Percentiles rank a stretch among this genome's conserved stretches.
These are phyloP conservation scores for Moniliella sp. DNA, from an alignment of 1,284 basidiomycete species.

Conservation along the genomic window DNA sequence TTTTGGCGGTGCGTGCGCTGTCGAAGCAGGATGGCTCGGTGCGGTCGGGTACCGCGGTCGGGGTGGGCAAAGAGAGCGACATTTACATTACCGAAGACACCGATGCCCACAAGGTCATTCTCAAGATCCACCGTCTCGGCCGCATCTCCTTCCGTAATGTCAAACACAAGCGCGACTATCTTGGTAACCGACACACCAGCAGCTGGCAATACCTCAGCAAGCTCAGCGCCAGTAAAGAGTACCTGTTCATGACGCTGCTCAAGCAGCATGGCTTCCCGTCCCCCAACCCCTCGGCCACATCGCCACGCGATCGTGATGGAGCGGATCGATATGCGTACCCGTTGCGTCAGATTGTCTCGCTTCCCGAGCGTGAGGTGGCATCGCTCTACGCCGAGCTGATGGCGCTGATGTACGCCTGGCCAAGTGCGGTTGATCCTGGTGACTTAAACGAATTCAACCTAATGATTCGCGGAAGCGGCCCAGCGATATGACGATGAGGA, in stretches of 20 bases:
- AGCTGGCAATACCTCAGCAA: constrained; percentile 99
- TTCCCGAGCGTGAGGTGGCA: constrained; percentile 51
- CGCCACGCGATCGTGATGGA: constrained; percentile 90
- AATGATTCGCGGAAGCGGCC: constrained; percentile 45
- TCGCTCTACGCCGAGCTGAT: constrained; percentile 76
- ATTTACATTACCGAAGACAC: constrained; percentile 76
- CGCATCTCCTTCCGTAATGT: constrained; percentile 88
- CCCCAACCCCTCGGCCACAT: constrained; percentile 76
- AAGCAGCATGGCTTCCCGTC: too few species aligned
- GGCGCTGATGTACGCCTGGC: constrained; percentile 85
- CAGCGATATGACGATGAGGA: constrained; percentile 2
- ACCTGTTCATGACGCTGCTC: constrained; percentile 96
- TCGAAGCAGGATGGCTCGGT: constrained; percentile 43
- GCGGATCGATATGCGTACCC: constrained; percentile 72
- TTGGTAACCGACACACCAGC: constrained; percentile 79
- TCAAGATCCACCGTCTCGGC: constrained; percentile 80
- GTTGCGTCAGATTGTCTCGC: constrained; percentile 70
- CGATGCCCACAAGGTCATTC: constrained; percentile 60
- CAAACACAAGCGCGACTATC: constrained; percentile 87
- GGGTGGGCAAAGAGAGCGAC: constrained; percentile 94
- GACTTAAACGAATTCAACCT: constrained; percentile 97
- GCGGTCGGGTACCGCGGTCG: constrained; percentile 76
- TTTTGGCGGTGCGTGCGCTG: constrained; percentile 73
- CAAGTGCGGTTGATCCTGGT: constrained; percentile 88
- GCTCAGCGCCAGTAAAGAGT: constrained; percentile 85